phyloP scores from a whole-genome alignment of 1,284 basidiomycete species.

The Boletus sp. region DNA sequence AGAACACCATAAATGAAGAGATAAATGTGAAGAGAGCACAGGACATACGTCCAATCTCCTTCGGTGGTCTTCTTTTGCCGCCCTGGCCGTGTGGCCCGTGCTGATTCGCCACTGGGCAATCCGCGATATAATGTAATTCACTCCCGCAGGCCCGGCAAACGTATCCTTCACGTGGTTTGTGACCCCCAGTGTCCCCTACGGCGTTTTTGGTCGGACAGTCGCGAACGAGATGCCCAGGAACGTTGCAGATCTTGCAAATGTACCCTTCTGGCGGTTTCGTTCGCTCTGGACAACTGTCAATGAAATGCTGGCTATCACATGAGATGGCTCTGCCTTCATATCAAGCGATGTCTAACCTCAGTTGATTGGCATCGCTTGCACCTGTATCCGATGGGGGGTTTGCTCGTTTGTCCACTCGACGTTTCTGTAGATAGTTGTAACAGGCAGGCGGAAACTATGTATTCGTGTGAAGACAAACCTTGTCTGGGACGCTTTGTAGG shows the following conservation, averaged over 20 bases:
- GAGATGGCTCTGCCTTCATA: conserved; percentile 3
- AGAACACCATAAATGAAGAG: conserved; percentile 8
- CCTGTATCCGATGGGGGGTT: conserved; percentile 68
- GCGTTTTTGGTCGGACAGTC: conserved; percentile 80
- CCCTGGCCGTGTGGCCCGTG: conserved; percentile 37
- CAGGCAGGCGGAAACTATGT: background rate
- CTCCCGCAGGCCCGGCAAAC: conserved; percentile 86
- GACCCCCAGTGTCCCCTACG: conserved; percentile 71
- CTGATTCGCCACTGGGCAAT: conserved; percentile 70
- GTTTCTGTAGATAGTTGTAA: conserved; percentile 20
- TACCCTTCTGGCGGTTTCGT: conserved; percentile 78
- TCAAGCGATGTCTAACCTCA: conserved; percentile 46
- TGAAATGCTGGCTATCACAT: conserved; percentile 57
- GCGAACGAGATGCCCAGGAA: conserved; percentile 78
- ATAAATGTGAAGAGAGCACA: background rate
- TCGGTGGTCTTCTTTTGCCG: conserved; percentile 57
- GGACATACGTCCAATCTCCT: conserved; percentile 73
- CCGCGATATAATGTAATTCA: conserved; percentile 77
- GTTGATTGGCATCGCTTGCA: conserved; percentile 73
- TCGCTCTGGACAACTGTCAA: conserved; percentile 69
- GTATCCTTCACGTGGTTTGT: conserved; percentile 78
- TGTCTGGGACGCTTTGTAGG: conserved; percentile 52
- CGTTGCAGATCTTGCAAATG: conserved; percentile 79
- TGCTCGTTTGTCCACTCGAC: conserved; percentile 42
- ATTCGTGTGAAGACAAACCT: conserved; percentile 37